Base-by-base conservation (phyloP, 805 yeast species). In the Nakazawaea pomicola region DNA sequence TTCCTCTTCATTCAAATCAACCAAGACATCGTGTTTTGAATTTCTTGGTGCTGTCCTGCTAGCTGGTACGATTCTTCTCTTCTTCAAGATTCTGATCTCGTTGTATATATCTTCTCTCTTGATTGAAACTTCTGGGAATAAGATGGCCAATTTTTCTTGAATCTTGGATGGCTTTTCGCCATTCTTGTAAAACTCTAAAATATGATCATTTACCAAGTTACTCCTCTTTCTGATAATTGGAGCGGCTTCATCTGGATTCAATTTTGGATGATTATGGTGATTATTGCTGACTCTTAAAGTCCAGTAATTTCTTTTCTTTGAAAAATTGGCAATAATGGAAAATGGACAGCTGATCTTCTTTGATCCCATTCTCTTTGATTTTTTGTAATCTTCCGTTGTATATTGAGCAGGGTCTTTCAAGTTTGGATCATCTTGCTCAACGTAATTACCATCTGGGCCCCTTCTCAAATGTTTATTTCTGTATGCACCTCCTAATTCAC, bases 41-140 rank as follows among this genome's bases (percentile, higher is more conserved):
- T 37, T 33, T 20, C 45, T 27, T 23, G 45, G 38, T n/a, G 36
- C 33, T 4, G 38, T 21, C 33, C 45, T 42, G 21, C 35, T 32
- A 8, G 38, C 35, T 15, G 62, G 60, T 25, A 60, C 62, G 44
- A 57, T 43, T 11, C 62, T 61, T 52, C 71, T 73, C 46, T 78
- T 65, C 53, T 74, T 74, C 57, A 73, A 67, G 15, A 77, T 77
- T 41, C 80, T 55, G 50, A 74, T 73, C 50, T 74, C 79, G 54
- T 74, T 74, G 55, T 74, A 74, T 41, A 74, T 74, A 53, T 74
- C 80, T 51, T 74, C 80, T 43, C 80, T 61, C 55, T 74, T 74
- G 48, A 74, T 73, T 32, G 72, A 62, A 33, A 74, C 70, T 39
- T 72, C 78, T 18, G 76, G 78, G 52, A 65, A 74, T 45, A 70